These are phyloP conservation scores for Mucor lusitanicus DNA, from an alignment of 371 early-diverging fungal species.

Conservation along the genomic window DNA sequence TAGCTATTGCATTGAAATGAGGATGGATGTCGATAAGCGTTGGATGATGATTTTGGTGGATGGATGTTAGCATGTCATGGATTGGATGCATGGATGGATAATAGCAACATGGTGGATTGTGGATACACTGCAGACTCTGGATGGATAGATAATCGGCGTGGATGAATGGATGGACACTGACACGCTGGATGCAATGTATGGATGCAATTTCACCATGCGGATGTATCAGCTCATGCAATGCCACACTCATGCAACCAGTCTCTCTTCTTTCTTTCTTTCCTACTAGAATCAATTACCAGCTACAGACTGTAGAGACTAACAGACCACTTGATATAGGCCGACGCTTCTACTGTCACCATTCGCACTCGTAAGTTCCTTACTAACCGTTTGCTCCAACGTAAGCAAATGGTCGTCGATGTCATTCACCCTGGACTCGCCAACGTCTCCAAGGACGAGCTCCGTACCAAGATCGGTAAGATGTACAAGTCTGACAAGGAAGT, in stretches of 20 bases:
- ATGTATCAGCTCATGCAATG: not conserved
- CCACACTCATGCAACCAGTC: not conserved
- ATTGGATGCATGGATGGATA: conserved; percentile 10
- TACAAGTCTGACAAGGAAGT: conserved; percentile 94
- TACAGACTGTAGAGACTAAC: not conserved
- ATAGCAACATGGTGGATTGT: not conserved
- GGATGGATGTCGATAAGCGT: not conserved
- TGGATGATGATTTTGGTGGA: not conserved
- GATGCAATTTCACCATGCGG: not conserved
- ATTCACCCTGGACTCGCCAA: conserved; percentile 94
- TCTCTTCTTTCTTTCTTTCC: not conserved
- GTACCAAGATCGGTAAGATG: conserved; percentile 94
- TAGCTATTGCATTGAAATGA: not conserved
- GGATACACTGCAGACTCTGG: not conserved
- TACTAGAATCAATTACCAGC: not conserved
- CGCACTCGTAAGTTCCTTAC: conserved; percentile 98
- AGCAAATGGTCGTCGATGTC: conserved; percentile 98
- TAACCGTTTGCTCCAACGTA: conserved; percentile 97
- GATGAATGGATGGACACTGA: conserved; percentile 1
- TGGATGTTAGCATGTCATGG: not conserved
- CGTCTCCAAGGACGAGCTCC: conserved; percentile 90
- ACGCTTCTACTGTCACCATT: conserved; percentile 84
- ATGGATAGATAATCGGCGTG: no score
- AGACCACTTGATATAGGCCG: conserved; percentile 46
- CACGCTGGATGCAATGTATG: not conserved